These are phyloP conservation scores for Chytridium lagenaria DNA, from an alignment of 371 early-diverging fungal genomes.

Conservation along the genomic window DNA sequence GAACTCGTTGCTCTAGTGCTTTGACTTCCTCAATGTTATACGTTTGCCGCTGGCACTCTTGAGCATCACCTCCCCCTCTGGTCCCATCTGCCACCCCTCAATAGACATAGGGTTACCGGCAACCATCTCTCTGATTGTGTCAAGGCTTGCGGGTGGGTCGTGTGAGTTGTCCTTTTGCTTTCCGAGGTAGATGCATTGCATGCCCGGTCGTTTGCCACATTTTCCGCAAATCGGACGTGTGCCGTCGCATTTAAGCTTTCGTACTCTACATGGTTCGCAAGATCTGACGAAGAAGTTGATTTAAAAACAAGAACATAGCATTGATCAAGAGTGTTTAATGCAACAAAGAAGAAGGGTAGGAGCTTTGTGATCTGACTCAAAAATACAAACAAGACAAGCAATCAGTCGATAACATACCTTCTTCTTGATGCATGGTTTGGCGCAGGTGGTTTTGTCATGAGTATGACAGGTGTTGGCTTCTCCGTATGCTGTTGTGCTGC, in stretches of 20 bases:
- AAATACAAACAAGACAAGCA: no score
- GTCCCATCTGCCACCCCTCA: neutral
- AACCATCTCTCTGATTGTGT: neutral
- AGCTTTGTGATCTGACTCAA: no score
- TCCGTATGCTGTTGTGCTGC: neutral
- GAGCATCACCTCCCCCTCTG: neutral
- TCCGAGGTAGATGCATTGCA: slow-evolving; percentile 21
- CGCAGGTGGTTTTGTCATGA: slow-evolving; percentile 21
- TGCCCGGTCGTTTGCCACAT: slow-evolving; percentile 12
- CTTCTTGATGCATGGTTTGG: slow-evolving; percentile 19
- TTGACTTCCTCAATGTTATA: slow-evolving; percentile 8
- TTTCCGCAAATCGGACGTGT: slow-evolving; percentile 10
- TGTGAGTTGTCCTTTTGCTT: slow-evolving; percentile 5
- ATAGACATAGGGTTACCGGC: neutral
- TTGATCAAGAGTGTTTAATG: no score
- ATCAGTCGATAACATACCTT: no score
- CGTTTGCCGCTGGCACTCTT: slow-evolving; percentile 11
- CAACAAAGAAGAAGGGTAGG: no score
- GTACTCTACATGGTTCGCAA: slow-evolving; percentile 16
- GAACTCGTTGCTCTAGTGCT: slow-evolving; percentile 4
- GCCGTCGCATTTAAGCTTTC: slow-evolving; percentile 15
- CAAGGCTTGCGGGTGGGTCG: neutral
- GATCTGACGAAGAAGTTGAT: neutral
- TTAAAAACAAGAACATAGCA: no score
- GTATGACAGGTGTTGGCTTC: neutral